Evolutionary conservation across 1,284 basidiomycete genomes (phyloP), one percentile per base, ranked within the genome.

Genomic region (Retiboletus flavoniger): DNA sequence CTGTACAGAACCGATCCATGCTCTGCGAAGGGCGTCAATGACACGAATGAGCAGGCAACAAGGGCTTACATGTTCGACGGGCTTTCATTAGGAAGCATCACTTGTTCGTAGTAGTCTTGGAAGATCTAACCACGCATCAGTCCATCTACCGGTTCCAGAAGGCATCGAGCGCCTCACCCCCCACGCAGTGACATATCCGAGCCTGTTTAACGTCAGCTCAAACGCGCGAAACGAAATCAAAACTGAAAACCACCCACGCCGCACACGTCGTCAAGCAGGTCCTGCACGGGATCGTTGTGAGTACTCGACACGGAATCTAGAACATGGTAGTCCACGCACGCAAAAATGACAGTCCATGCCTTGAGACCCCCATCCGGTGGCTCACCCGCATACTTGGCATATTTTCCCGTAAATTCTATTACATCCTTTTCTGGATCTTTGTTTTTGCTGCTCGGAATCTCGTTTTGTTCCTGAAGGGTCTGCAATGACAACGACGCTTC

Each of bases 261-360:
- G 60, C 45, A 43, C 44, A 68, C 0, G 52, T 55, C 34, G 62
- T 68, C 44, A 65, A 40, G 24, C 26, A 8, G 2, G 64, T 56
- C 35, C 67, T 70, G 42, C 11, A 47, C 1, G 31, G 34, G 49
- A 38, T 41, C 36, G 41, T 16, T 13, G 35, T 66, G 47, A 70
- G 26, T 24, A 28, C 24, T 2, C 5, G 2, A 13, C 7, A 11
- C 6, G 32, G 14, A n/a, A 16, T 7, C 36, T 13, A 39, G 6
- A 41, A 21, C 7, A 34, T 11, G 1, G 9, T 6, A 41, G 11
- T 2, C 2, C 10, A 64, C 77, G 53, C 55, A 81, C 79, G 57
- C 79, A 56, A 75, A 47, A 14, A 81, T 72, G 28, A 82, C 74
- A 4, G 76, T 64, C 81, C 81, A 83, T 2, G 82, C 81, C 56